Conservation (phyloP, 2,329 filamentous ascomycete genomes). For the Aspergillus japonicus region DNA sequence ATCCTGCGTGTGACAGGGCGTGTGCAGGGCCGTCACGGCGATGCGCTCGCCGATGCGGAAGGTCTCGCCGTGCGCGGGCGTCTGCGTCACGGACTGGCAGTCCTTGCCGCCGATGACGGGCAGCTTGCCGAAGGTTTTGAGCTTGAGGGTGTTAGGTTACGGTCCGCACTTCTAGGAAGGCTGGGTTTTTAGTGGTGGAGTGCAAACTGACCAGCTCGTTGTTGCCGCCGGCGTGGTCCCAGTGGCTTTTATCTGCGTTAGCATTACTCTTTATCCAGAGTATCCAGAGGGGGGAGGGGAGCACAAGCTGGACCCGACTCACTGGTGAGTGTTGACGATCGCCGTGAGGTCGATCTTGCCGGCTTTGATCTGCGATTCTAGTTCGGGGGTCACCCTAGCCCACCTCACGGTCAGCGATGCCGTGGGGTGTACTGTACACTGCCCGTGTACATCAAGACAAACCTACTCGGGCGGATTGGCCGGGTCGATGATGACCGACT, state of each 20-base stretch:
- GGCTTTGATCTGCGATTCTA: conserved; percentile 70
- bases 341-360: conserved; percentile 78
- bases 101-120: conserved; percentile 85
- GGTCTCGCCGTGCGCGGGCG: conserved; percentile 69
- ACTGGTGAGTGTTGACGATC: conserved; percentile 98
- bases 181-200: neutral
- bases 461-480: conserved; percentile 52
- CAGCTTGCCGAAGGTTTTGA: conserved; percentile 60
- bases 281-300: too few species aligned
- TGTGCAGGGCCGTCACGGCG: conserved; percentile 82
- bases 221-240: conserved; percentile 94
- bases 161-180: too few species aligned
- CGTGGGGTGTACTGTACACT: neutral
- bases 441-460: neutral
- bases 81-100: conserved; percentile 75
- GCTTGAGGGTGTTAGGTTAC: conserved; percentile 36
- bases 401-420: neutral
- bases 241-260: conserved; percentile 61
- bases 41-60: conserved; percentile 82
- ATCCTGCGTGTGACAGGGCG: conserved; percentile 96
- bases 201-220: conserved; percentile 63
- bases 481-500: conserved; percentile 53
- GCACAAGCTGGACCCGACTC: conserved; percentile 37
- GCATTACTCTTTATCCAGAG: neutral
- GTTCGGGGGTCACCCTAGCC: conserved; percentile 57